Base-by-base conservation (phyloP, 2,329 filamentous ascomycete genomes). In the Aureobasidium subglaciale region DNA sequence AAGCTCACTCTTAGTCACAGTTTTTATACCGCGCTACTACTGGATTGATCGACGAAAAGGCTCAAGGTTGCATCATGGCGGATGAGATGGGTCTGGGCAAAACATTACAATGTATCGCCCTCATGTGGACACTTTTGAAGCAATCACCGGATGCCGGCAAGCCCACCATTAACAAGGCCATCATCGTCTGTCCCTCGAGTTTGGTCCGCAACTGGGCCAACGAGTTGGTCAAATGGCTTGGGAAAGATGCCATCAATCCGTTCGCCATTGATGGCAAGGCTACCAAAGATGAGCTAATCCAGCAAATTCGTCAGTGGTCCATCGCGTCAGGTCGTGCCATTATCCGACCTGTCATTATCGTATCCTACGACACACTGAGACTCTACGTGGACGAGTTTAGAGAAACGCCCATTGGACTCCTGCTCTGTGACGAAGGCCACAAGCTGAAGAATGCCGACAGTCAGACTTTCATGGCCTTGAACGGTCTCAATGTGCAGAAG, bases 41-140 rank as follows among this genome's bases (percentile, higher is more conserved):
- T 1, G 93, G 93, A n/a, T 80, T 97, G 78, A 88, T 97, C 56
- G 93, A 97, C 64, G 81, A 87, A 34, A 92, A 92, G 64, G 93
- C 93, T 46, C 88, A 96, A 69, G 93, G 93, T 2, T 99, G 93
- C 72, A 99, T 99, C 68, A 99, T 99, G 93, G 93, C 93, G 53
- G 93, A 99, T 69, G 93, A 96, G 69, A 99, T 99, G 93, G 93
- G 93, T 63, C 75, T 99, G 27, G 93, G 93, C 56, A 99, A 99
- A 74, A 99, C 93, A 64, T 73, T 99, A 40, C 93, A 99, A 75
- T 99, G 93, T 71, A 99, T 99, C 65, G 83, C 93, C 0, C 79
- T 99, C 48, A 86, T 99, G 78, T 99, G 93, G 93, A 99, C 93
- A 1, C 74, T 99, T 1, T 75, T 99, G 15, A 97, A 96, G 70